Evolutionary conservation across 345 rosid genomes (phyloP).

Genomic region (Streptanthus diversifolius): DNA sequence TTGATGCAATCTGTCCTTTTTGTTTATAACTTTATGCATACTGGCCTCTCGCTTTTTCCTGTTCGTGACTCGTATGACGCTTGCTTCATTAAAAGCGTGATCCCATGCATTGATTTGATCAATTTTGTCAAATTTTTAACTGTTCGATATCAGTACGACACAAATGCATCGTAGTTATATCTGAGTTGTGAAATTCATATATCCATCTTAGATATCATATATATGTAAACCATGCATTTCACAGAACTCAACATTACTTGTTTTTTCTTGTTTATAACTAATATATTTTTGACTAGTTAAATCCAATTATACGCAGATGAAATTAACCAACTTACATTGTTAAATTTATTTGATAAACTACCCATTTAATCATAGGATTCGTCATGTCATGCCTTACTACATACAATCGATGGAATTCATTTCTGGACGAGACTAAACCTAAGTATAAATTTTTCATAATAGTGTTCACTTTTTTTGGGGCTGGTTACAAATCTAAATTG

Average conservation of each 20-base stretch:
- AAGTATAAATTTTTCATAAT: too few species aligned
- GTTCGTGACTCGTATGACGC: not conserved
- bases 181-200: not conserved
- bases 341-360: not conserved
- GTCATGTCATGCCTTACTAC: not conserved
- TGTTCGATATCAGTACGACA: not conserved
- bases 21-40: slow-evolving; percentile 12
- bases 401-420: too few species aligned
- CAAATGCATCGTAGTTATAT: not conserved
- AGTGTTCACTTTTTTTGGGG: not conserved
- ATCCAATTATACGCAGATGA: not conserved
- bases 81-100: not conserved
- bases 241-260: not conserved
- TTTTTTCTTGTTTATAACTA: too few species aligned
- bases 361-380: not conserved
- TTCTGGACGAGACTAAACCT: too few species aligned
- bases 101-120: not conserved
- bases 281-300: too few species aligned
- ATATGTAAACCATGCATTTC: not conserved
- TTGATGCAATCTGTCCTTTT: slow-evolving; percentile 19
- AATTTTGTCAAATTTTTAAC: not conserved
- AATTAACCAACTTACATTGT: too few species aligned
- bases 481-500: not conserved
- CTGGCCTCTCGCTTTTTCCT: slow-evolving; percentile 11
- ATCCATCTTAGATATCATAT: not conserved